Evolutionary conservation across 306 rosid species (phyloP), one percentile per base, ranked within the genome.

Genomic region (Quercus bicolor): DNA sequence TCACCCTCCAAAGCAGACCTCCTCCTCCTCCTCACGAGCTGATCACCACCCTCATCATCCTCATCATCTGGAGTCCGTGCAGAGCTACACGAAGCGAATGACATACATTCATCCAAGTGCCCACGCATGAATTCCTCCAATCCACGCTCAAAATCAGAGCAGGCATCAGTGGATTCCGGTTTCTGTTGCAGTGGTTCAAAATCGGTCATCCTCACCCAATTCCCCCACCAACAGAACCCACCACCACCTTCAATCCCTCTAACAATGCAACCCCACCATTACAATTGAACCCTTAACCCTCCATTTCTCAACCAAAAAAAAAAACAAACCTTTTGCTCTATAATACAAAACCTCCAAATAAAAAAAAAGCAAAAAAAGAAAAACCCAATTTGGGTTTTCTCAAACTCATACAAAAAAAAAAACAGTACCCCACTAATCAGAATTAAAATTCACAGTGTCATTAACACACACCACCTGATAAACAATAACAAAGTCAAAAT

Each of bases 1-100:
- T 96, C 91, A 53, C 93, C 97, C 77, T 93, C 99, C 80, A 93
- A 88, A 84, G 91, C 99, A 85, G 97, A 90, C 94, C 99, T 87
- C 69, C 97, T 68, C 48, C 99, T 90, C 89, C 97, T 91, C 87
- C 98, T 76, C 57, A 89, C 96, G 8, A 91, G 97, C 88, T 90
- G 98, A 79, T 93, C 99, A 34, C 94, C 99, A 34, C 94, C 89
- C 52, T 93, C 99, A 0, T 88, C 96, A 13, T 90, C 99, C 79
- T 96, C 99, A 3, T 86, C 98, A 3, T 90, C 99, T 0, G 83
- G 92, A 23, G 83, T 86, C 3, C 88, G 90, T 40, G 91, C 83
- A 60, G 99, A 89, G 84, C 99, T 96, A 84, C 99, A 96, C 2
- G 99, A 90, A 75, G 97, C 93, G 85, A 91, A 96, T 43, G 99